Conservation (phyloP, 345 rosid genomes). For the Passiflora organensis region DNA sequence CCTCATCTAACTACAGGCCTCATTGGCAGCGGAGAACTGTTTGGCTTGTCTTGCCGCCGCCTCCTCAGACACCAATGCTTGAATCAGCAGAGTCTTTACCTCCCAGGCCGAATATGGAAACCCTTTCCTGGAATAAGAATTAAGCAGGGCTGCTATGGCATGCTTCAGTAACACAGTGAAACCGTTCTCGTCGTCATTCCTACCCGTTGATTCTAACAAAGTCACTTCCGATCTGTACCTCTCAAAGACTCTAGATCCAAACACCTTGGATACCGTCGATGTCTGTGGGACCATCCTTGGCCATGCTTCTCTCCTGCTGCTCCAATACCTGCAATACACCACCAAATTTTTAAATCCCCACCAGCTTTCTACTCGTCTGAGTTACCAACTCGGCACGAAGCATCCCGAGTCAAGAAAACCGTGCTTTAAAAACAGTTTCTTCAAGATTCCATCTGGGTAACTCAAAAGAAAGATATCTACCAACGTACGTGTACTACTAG, state of each 20-base stretch:
- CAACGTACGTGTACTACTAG: too few species aligned
- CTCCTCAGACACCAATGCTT: constrained; percentile 55
- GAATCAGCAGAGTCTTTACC: constrained; percentile 69
- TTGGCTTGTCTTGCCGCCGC: constrained; percentile 56
- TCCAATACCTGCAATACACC: constrained; percentile 61
- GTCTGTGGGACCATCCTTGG: constrained; percentile 82
- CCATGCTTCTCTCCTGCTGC: constrained; percentile 72
- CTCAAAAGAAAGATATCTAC: too few species aligned
- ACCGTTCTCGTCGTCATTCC: constrained; percentile 45
- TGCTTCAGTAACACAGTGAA: constrained; percentile 57
- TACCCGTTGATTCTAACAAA: constrained; percentile 54
- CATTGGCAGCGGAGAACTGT: constrained; percentile 52
- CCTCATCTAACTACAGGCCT: constrained; percentile 45
- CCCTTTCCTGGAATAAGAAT: constrained; percentile 61
- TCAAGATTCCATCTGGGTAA: too few species aligned
- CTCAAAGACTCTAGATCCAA: constrained; percentile 58
- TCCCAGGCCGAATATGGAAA: constrained; percentile 68
- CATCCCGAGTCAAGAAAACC: too few species aligned
- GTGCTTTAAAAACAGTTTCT: too few species aligned
- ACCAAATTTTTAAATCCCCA: neutral
- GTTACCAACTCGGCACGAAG: neutral
- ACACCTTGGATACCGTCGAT: constrained; percentile 67
- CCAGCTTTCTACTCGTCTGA: neutral
- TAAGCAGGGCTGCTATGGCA: constrained; percentile 72
- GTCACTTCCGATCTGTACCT: constrained; percentile 77